Base-by-base conservation (phyloP, 192 early-diverging fungal genomes). In the Backusella westeae region DNA sequence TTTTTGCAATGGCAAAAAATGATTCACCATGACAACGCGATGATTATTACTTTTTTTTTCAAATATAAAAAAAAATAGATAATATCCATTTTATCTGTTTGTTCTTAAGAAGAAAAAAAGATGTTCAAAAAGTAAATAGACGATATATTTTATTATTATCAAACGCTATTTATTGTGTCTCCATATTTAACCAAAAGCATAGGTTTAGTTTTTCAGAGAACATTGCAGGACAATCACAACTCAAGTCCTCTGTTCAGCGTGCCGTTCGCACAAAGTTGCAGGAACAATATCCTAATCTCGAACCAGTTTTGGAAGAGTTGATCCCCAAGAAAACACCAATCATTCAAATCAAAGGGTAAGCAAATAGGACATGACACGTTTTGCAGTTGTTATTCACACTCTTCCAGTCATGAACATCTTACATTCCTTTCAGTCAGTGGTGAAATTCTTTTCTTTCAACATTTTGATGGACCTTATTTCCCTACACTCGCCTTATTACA, bases 261-360 rank as follows among this genome's bases (percentile, higher is more conserved):
- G 85, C 80, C 0, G 92, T 98, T 75, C 89, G 96, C 59, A 80
- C 92, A 42, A 95, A 94, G 86, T 92, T 98, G 32, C 68, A 90
- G 39, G 94, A 94, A 63, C 93, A 97, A 79, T 97, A 94, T 79
- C 97, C 96, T n/a, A 85, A 85, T 34, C 84, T 99, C 3, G 93
- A 93, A 74, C 83, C 92, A 15, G 88, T 93, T 80, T 85, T 98
- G 56, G 97, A 99, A 77, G 96, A 98, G 41, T 83, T 99, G 23
- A 82, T 99, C 76, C 98, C 98, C n/a, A 99, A 99, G 79, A 99
- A 98, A 83, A 83, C 94, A 17, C 93, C 91, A 32, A 77, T 98
- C 76, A 82, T 94, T 42, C 89, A 95, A 65, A 88, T 95, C 72
- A 99, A 99, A 85, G 94, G 95, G 93, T 94, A 80, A 70, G 36